Evolutionary conservation across 495 filamentous ascomycete species (phyloP), one percentile per base, ranked within the genome.

Genomic region (Trichoderma reesei): DNA sequence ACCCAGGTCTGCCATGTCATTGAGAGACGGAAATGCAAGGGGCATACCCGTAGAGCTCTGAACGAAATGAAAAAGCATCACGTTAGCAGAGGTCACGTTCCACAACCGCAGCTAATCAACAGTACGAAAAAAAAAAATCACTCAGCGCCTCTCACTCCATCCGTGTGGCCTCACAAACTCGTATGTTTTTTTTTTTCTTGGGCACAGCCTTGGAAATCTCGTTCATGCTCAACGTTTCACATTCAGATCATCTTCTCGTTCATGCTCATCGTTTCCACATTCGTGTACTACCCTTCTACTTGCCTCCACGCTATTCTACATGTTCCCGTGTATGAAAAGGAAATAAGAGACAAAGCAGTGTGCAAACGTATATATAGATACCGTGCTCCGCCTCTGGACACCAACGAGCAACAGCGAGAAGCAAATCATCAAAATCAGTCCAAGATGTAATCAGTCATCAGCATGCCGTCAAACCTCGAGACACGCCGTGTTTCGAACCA

Each of bases 1-100:
- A n/a, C n/a, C n/a, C n/a, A n/a, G n/a, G n/a, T n/a, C n/a, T n/a
- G n/a, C n/a, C n/a, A n/a, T n/a, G n/a, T n/a, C n/a, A n/a, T n/a
- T n/a, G n/a, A n/a, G n/a, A n/a, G 37, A 10, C 37, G 37, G 5
- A 4, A 39, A 39, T n/a, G 16, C 46, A 18, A 31, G 46, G 46
- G 16, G 13, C 46, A n/a, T n/a, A n/a, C n/a, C n/a, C n/a, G n/a
- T n/a, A n/a, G n/a, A n/a, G n/a, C n/a, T n/a, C n/a, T n/a, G n/a
- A n/a, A 10, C 20, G 51, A 18, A 26, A 59, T 18, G 5, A 59
- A 6, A n/a, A 26, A 13, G 20, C 56, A 59, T 59, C 36, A 59
- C 31, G 36, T 59, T 38, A 59, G 42, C n/a, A n/a, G n/a, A n/a
- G n/a, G 42, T 46, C 42, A 46, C 42, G 42, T 46, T 46, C 42